Conservation (phyloP, 2,329 filamentous ascomycete species). For the Colletotrichum chlorophyti region DNA sequence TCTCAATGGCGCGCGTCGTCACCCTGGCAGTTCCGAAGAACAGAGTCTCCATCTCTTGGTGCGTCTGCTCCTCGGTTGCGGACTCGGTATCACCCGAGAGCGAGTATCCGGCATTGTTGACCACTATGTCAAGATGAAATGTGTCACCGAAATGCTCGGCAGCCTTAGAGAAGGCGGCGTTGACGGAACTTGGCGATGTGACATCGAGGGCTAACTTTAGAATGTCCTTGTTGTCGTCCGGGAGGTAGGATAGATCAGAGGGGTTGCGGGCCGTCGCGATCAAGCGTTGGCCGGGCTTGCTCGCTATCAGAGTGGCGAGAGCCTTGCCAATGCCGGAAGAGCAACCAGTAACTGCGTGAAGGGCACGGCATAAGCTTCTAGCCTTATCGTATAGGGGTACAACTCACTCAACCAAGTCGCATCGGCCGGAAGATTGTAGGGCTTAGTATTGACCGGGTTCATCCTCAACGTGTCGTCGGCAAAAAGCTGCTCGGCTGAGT, state of each 20-base stretch:
- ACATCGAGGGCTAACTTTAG: conserved; percentile 57
- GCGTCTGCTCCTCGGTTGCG: conserved; percentile 29
- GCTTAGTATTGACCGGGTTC: conserved; percentile 39
- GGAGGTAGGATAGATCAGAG: conserved; percentile 47
- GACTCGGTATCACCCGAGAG: conserved; percentile 40
- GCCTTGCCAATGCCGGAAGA: conserved; percentile 54
- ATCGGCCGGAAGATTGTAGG: conserved; percentile 42
- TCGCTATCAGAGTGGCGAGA: conserved; percentile 45
- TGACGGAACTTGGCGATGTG: conserved; percentile 45
- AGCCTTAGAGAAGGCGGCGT: conserved; percentile 40
- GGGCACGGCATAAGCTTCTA: too few relatives aligned
- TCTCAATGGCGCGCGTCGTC: conserved; percentile 42
- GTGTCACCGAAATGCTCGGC: conserved; percentile 39
- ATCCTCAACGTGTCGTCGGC: too few relatives aligned
- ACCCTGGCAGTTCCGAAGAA: conserved; percentile 51
- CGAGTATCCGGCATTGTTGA: conserved; percentile 41
- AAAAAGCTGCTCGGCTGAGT: too few relatives aligned
- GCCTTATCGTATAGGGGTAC: too few relatives aligned
- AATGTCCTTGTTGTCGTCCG: conserved; percentile 41
- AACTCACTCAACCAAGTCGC: conserved; percentile 47
- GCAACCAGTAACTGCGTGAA: conserved; percentile 54
- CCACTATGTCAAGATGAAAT: conserved; percentile 39
- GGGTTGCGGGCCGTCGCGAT: conserved; percentile 56
- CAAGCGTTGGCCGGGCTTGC: conserved; percentile 45
- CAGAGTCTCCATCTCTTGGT: conserved; percentile 47